Evolutionary conservation across 345 rosid genomes (phyloP).

Genomic region (Draba incana): DNA sequence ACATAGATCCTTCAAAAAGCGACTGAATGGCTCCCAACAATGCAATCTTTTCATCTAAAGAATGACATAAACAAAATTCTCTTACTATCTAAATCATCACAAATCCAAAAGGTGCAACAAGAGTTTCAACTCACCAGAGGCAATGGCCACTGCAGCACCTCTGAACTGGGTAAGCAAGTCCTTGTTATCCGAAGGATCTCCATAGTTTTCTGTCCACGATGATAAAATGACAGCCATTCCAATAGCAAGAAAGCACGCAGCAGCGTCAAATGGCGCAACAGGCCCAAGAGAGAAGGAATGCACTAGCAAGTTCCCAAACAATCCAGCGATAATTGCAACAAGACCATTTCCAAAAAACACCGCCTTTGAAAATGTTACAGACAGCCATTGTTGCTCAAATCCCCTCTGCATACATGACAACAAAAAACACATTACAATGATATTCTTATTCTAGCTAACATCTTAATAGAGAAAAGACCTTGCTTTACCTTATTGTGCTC

Average conservation of each 20-base stretch:
- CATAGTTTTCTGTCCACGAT: conserved; percentile 91
- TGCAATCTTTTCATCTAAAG: conserved; percentile 91
- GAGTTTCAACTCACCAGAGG: conserved; percentile 63
- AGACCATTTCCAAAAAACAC: conserved; percentile 96
- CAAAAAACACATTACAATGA: not conserved
- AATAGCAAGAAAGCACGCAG: conserved; percentile 90
- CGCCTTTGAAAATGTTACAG: conserved; percentile 93
- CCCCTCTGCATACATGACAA: conserved; percentile 64
- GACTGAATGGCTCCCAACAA: conserved; percentile 98
- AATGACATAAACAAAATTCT: not conserved
- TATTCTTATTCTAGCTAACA: not conserved
- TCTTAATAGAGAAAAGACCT: conserved; percentile 4
- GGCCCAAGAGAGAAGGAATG: conserved; percentile 84
- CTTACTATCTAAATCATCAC: conserved; percentile 9
- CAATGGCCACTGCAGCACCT: conserved; percentile 94
- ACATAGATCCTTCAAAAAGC: conserved; percentile 98
- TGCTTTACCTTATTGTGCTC: conserved; percentile 87
- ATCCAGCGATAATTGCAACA: conserved; percentile 87
- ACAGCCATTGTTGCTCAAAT: conserved; percentile 93
- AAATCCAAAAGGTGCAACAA: not conserved
- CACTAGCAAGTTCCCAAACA: conserved; percentile 87
- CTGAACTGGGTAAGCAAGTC: conserved; percentile 89
- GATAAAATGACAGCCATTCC: conserved; percentile 92
- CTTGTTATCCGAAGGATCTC: conserved; percentile 91
- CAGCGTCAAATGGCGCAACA: conserved; percentile 98